A percentile compares a stretch with the other conserved stretches of the same genome.
Conservation (phyloP, 805 yeast species). For the Brettanomyces anomalus region DNA sequence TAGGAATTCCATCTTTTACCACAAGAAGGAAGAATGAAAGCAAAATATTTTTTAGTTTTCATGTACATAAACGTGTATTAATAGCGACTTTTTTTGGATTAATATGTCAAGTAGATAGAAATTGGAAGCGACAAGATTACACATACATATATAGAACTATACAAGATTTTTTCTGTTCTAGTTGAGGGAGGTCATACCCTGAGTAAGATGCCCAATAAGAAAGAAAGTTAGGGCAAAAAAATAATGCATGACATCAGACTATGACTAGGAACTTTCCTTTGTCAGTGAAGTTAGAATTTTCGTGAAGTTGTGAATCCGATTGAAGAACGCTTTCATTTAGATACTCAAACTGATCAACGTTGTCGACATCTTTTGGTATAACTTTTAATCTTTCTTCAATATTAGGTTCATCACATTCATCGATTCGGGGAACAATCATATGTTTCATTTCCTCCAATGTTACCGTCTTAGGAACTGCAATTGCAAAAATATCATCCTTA, state of each 20-base stretch:
- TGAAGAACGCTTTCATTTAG: constrained; percentile 12
- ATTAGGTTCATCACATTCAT: constrained; percentile 19
- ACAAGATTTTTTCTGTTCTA: too few relatives aligned
- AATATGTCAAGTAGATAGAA: not conserved
- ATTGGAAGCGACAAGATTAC: not conserved
- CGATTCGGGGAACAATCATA: constrained; percentile 22
- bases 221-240: too few relatives aligned
- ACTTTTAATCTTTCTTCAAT: constrained; percentile 17
- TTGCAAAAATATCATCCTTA: constrained; percentile 74
- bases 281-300: constrained; percentile 18
- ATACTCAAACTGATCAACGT: constrained; percentile 15
- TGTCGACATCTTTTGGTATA: constrained; percentile 21
- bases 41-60: too few relatives aligned
- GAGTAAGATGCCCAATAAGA: too few relatives aligned
- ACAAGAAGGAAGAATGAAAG: not conserved
- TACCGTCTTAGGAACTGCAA: constrained; percentile 25
- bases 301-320: constrained; percentile 20
- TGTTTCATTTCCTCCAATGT: constrained; percentile 18
- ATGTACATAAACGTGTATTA: too few relatives aligned
- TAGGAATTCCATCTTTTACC: not conserved
- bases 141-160: too few relatives aligned
- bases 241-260: constrained; percentile 6
- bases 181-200: too few relatives aligned
- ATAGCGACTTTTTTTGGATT: too few relatives aligned
- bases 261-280: constrained; percentile 26